phyloP scores from a whole-genome alignment of 2,329 filamentous ascomycete species.

The Kalmusia sp. region DNA sequence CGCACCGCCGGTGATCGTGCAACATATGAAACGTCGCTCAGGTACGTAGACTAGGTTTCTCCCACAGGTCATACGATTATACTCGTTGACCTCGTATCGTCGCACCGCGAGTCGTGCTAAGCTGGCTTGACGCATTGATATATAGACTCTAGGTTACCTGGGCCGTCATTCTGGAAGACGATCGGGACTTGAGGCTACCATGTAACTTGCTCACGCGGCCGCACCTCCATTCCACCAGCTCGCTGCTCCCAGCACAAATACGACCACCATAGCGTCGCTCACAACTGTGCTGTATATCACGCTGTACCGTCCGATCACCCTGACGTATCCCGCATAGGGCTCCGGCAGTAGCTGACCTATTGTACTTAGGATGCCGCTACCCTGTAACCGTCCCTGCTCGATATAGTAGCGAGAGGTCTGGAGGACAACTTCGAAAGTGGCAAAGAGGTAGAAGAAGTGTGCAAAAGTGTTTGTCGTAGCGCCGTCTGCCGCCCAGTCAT shows the following conservation, averaged over 20 bases:
- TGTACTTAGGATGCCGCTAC: slow-evolving; percentile 68
- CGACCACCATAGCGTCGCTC: slow-evolving; percentile 75
- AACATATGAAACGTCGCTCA: background rate
- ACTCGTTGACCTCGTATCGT: background rate
- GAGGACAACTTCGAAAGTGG: slow-evolving; percentile 75
- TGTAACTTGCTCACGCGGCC: slow-evolving; percentile 32
- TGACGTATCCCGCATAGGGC: slow-evolving; percentile 67
- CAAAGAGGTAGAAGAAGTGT: slow-evolving; percentile 81
- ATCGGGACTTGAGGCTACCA: no score
- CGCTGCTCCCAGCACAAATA: slow-evolving; percentile 74
- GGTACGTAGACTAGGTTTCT: background rate
- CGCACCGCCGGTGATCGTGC: background rate
- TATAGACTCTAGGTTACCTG: background rate
- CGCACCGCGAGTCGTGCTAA: background rate
- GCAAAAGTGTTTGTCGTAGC: slow-evolving; percentile 51
- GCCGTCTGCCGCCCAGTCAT: slow-evolving; percentile 40
- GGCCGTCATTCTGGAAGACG: background rate
- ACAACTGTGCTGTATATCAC: slow-evolving; percentile 76
- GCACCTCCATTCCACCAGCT: slow-evolving; percentile 56
- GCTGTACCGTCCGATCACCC: slow-evolving; percentile 68
- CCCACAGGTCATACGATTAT: background rate
- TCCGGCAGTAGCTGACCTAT: slow-evolving; percentile 71
- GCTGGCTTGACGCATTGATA: background rate
- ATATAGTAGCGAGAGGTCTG: slow-evolving; percentile 75
- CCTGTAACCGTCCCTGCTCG: slow-evolving; percentile 66